These are phyloP conservation scores for Cucumis melo DNA, from an alignment of 306 rosid genomes.

Conservation along the genomic window DNA sequence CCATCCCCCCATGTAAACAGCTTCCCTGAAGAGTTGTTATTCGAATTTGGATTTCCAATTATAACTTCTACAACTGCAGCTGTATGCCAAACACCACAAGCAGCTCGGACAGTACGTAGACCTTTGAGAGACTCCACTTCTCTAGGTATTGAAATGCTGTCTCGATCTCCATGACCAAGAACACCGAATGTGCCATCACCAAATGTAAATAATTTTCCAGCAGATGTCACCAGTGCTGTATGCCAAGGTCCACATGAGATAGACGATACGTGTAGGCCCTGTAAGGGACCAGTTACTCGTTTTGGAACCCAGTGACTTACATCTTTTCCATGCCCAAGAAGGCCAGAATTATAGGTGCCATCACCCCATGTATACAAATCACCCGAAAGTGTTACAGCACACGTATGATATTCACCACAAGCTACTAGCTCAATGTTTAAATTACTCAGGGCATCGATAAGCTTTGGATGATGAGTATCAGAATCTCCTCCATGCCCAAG, in stretches of 20 bases:
- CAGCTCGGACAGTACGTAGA: conserved; percentile 86
- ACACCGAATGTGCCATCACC: conserved; percentile 99
- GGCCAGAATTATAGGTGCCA: conserved; percentile 84
- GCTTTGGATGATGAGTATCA: conserved; percentile 83
- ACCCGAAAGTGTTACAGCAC: conserved; percentile 95
- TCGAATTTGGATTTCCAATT: conserved; percentile 86
- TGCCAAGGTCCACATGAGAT: conserved; percentile 99
- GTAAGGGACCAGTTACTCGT: conserved; percentile 89
- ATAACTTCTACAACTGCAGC: conserved; percentile 99
- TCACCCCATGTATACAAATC: conserved; percentile 99
- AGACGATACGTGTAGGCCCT: conserved; percentile 87
- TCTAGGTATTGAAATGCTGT: conserved; percentile 72
- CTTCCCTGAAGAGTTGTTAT: conserved; percentile 92
- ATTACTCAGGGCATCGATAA: conserved; percentile 73
- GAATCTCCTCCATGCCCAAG: conserved; percentile 99
- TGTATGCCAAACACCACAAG: conserved; percentile 99
- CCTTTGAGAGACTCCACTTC: conserved; percentile 98
- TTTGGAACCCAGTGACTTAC: conserved; percentile 99
- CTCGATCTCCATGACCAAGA: conserved; percentile 84
- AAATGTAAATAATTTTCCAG: conserved; percentile 93
- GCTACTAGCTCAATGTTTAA: conserved; percentile 90
- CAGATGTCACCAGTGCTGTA: conserved; percentile 90
- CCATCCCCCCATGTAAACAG: conserved; percentile 99
- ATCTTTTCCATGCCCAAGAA: conserved; percentile 94
- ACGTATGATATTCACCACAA: conserved; percentile 97